Conservation (phyloP, 257 asterid genomes). For the Plantago ovata region DNA sequence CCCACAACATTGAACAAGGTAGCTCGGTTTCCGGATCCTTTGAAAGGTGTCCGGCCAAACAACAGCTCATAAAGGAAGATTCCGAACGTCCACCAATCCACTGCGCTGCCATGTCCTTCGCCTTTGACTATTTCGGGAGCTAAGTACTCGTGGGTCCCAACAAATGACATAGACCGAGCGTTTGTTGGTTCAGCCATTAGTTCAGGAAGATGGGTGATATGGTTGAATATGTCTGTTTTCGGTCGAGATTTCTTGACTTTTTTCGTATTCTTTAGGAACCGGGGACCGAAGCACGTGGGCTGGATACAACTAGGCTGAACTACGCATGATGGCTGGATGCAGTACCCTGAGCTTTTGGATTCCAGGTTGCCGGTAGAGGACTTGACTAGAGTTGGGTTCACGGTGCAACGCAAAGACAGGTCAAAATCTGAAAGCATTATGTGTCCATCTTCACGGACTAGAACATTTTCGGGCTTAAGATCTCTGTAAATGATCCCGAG, state of each 20-base stretch:
- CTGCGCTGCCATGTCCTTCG: constrained; percentile 71
- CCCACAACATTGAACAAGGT: constrained; percentile 67
- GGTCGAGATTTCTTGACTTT: constrained; percentile 48
- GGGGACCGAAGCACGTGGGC: constrained; percentile 55
- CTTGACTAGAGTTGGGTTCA: constrained; percentile 55
- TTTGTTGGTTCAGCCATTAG: constrained; percentile 62
- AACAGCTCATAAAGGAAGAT: constrained; percentile 54
- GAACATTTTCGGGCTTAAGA: constrained; percentile 60
- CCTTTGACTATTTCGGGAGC: constrained; percentile 67
- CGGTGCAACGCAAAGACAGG: constrained; percentile 55
- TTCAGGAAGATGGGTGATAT: constrained; percentile 50
- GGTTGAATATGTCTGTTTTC: constrained; percentile 35
- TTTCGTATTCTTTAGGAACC: constrained; percentile 43
- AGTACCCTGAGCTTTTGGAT: constrained; percentile 43
- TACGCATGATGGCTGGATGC: constrained; percentile 51
- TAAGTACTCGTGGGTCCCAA: constrained; percentile 63
- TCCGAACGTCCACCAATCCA: constrained; percentile 74
- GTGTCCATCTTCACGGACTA: constrained; percentile 66
- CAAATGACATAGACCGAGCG: constrained; percentile 72
- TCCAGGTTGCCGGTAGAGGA: constrained; percentile 33
- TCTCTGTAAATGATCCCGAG: constrained; percentile 67
- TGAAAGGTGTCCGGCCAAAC: constrained; percentile 60
- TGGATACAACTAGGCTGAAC: constrained; percentile 52
- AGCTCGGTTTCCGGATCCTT: constrained; percentile 57
- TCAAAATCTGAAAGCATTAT: constrained; percentile 72